Evolutionary conservation across 768 basidiomycete species (phyloP).

Genomic region (Gloeophyllum trabeum): DNA sequence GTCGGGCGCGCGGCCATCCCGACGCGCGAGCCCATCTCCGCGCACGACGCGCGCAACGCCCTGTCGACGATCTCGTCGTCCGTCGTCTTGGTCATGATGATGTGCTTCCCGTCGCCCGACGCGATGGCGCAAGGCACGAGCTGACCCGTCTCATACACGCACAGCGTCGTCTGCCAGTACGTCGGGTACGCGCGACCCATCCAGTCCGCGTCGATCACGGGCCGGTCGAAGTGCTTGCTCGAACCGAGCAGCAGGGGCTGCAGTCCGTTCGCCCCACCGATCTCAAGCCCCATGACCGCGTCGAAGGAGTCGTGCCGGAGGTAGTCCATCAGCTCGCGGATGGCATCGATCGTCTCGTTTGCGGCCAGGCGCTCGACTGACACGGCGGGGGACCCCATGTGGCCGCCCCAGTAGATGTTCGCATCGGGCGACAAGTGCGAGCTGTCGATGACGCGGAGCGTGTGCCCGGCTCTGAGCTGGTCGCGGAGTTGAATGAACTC

Average conservation of each 20-base stretch:
- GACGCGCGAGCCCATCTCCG: slow-evolving; percentile 17
- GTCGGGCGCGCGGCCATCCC: slow-evolving; percentile 15
- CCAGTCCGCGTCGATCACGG: slow-evolving; percentile 24
- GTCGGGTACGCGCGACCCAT: slow-evolving; percentile 24
- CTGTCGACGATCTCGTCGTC: not conserved
- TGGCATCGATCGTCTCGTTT: slow-evolving; percentile 7
- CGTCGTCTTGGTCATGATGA: not conserved
- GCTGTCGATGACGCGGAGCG: slow-evolving; percentile 33
- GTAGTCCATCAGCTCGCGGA: slow-evolving; percentile 10
- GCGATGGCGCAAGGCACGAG: slow-evolving; percentile 22
- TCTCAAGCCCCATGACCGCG: slow-evolving; percentile 16
- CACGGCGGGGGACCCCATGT: slow-evolving; percentile 1
- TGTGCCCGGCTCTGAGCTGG: slow-evolving; percentile 36
- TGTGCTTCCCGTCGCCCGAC: slow-evolving; percentile 22
- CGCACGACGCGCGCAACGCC: slow-evolving; percentile 8
- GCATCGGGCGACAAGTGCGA: slow-evolving; percentile 30
- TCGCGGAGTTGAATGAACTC: slow-evolving; percentile 39
- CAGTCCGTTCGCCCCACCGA: slow-evolving; percentile 29
- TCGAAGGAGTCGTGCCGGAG: not conserved
- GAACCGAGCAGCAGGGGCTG: slow-evolving; percentile 11
- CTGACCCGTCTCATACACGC: not conserved
- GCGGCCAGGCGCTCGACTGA: slow-evolving; percentile 4
- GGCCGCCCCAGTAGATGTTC: slow-evolving; percentile 4
- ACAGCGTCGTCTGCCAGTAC: slow-evolving; percentile 1
- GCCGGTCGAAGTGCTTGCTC: slow-evolving; percentile 3